Evolutionary conservation across 1,284 basidiomycete genomes (phyloP), one percentile per base, ranked within the genome.

Genomic region (Coniophora puteana): DNA sequence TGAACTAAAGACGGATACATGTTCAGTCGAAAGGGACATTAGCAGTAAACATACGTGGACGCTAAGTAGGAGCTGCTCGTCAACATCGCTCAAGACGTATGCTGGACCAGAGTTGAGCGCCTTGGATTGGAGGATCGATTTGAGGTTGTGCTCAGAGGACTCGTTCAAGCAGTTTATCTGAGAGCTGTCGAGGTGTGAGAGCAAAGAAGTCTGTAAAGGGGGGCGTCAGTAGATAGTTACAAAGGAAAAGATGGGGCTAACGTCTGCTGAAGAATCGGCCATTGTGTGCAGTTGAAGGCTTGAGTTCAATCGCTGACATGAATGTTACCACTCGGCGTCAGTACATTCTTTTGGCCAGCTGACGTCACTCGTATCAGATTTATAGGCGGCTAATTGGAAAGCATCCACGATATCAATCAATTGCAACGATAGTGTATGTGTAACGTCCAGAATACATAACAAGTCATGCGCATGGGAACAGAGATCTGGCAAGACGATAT

Each of bases 141-240:
- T 77, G 40, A 91, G 59, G 7, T 76, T 71, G 55, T 88, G 82
- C 1, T 63, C 59, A 2, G 61, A 53, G 23, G 74, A 68, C 61
- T 93, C 90, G 60, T 93, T 92, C 46, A 93, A 71, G 48, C 89
- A 91, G 44, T 79, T 80, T 40, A 86, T 58, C 55, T 86, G 82
- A 5, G 69, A 65, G 16, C 68, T 47, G 52, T 87, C 82, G 35
- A 88, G 63, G 48, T 69, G 67, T 53, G 79, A 71, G 36, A 87
- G 67, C 25, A 88, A 62, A 16, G 83, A 87, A 39, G 61, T 57
- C 75, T 78, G 46, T 17, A 35, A 35, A 4, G 13, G 7, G 10
- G 14, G 22, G 28, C 21, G 34, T 52, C 22, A 63, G 49, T 12
- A 16, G 26, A 24, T 30, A 22, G 26, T 17, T 6, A 6, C 18